Base-by-base conservation (phyloP, 2,329 filamentous ascomycete genomes). In the Simplicillium sp. region DNA sequence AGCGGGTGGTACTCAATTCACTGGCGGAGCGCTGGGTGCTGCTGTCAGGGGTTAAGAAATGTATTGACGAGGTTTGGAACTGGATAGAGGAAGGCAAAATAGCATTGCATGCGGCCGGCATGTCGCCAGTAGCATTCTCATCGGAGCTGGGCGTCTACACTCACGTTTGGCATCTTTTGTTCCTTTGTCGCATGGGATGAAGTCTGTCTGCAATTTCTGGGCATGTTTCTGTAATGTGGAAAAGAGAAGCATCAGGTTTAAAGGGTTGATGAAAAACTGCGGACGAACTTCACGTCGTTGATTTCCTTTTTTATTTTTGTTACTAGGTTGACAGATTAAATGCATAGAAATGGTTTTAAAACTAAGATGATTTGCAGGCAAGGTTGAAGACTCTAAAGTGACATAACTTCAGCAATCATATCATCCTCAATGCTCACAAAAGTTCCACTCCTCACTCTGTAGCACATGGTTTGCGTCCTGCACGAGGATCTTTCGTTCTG, bases 1-100 rank as follows among this genome's bases (percentile, higher is more conserved):
- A 59, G 76, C 80, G 50, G 77, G 82, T 46, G 84, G 84, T 53
- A 84, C 82, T 48, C 82, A 87, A 58, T 90, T 89, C 65, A 88
- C 84, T 12, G 85, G 85, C 47, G 85, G 85, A 62, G 85, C 84
- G 46, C 66, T 90, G 61, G 84, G 84, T 53, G 76, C 75, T 50
- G 78, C 77, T 40, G 76, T 82, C 47, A 68, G 78, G 53, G 75
- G 73, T 60, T 82, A 71, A 55, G 36, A 16, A 38, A 9, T 20
- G 20, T 28, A 14, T 38, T 38, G 36, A 36, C 11, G 16, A 15
- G 9, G 34, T 11, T 36, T 25, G 20, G 20, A 25, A 25, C 20
- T 25, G 34, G 34, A 18, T 36, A 36, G 5, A 36, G 15, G 34
- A 14, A 36, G 34, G 15, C 15, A 36, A 36, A 18, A 36, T 17